phyloP scores from a whole-genome alignment of 192 early-diverging fungal genomes.

The Diversispora eburnea region DNA sequence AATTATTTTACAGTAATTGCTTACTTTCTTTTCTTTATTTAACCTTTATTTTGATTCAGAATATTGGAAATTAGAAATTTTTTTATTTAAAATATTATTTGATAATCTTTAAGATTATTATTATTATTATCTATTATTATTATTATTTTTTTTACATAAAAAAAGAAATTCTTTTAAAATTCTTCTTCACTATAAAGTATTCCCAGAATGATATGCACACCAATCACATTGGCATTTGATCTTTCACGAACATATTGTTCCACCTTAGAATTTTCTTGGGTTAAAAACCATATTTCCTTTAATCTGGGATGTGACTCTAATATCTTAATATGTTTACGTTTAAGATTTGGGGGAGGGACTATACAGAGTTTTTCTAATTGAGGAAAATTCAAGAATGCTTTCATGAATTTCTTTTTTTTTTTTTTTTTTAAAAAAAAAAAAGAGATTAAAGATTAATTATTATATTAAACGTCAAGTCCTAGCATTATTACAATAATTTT shows the following conservation, averaged over 20 bases:
- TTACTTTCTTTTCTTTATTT: too few species aligned
- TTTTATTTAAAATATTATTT: too few species aligned
- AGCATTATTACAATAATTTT: not conserved
- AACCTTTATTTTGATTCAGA: too few species aligned
- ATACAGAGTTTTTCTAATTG: not conserved
- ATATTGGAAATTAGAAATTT: too few species aligned
- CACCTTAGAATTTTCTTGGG: not conserved
- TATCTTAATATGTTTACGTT: not conserved
- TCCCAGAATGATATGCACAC: not conserved
- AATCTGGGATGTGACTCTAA: not conserved
- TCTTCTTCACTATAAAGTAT: not conserved
- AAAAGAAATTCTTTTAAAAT: not conserved
- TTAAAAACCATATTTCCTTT: slow-evolving; percentile 7
- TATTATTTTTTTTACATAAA: too few species aligned
- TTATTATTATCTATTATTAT: too few species aligned
- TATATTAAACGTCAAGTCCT: too few species aligned
- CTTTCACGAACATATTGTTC: not conserved
- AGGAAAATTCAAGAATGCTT: not conserved
- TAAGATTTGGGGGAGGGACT: not conserved
- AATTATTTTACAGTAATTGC: too few species aligned
- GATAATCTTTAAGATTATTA: too few species aligned
- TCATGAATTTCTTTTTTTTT: not conserved
- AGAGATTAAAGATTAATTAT: too few species aligned
- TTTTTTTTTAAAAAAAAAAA: too few species aligned
- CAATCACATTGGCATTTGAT: not conserved